Conservation (phyloP, 2,329 filamentous ascomycete genomes). For the Didymella pomorum region DNA sequence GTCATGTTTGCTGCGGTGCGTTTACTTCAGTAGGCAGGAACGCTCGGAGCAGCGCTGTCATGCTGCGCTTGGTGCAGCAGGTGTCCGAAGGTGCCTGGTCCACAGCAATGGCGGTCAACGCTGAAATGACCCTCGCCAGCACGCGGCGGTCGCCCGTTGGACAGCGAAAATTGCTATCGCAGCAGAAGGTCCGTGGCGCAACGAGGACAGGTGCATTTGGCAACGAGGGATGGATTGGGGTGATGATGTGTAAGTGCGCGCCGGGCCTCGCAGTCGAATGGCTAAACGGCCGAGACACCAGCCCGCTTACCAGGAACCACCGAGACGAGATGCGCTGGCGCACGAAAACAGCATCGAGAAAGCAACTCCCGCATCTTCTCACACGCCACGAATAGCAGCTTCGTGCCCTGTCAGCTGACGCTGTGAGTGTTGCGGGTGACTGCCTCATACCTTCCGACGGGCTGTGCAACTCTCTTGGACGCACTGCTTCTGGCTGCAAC, state of each 20-base stretch:
- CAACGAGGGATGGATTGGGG: constrained; percentile 24
- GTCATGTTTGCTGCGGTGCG: constrained; percentile 42
- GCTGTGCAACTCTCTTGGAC: constrained; percentile 12
- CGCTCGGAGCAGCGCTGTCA: constrained; percentile 36
- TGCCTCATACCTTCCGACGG: constrained; percentile 17
- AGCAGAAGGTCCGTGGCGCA: constrained; percentile 34
- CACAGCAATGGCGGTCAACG: constrained; percentile 40
- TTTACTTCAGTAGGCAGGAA: constrained; percentile 34
- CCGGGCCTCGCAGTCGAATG: constrained; percentile 6
- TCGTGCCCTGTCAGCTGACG: constrained; percentile 22
- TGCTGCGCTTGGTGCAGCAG: constrained; percentile 36
- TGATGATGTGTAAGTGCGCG: constrained; percentile 17
- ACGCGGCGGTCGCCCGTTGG: constrained; percentile 47
- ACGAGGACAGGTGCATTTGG: constrained; percentile 35
- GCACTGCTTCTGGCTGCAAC: constrained; percentile 11
- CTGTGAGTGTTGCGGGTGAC: constrained; percentile 12
- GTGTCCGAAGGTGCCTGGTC: constrained; percentile 29
- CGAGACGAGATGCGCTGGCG: constrained; percentile 27
- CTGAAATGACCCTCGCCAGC: constrained; percentile 27
- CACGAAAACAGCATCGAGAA: constrained; percentile 24
- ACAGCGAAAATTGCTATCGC: constrained; percentile 34
- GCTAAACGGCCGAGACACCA: constrained; percentile 11
- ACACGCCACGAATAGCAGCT: constrained; percentile 17
- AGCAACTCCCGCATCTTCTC: constrained; percentile 8
- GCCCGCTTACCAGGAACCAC: constrained; percentile 26